phyloP scores from a whole-genome alignment of 108 stramenopile genomes.

The Nitzschia inconspicua region DNA sequence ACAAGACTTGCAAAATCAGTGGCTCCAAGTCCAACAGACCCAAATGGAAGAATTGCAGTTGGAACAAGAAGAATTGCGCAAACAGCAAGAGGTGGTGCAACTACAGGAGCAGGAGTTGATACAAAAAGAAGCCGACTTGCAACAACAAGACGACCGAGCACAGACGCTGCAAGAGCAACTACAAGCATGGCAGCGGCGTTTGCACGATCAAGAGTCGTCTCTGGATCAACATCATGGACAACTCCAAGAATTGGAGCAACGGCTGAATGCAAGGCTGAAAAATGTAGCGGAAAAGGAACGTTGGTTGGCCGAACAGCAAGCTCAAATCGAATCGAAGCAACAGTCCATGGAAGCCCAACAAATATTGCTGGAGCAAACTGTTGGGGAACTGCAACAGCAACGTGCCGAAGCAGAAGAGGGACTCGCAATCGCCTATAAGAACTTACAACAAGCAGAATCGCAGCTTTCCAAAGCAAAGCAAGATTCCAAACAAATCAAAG shows the following conservation, averaged over 20 bases:
- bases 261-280: neutral
- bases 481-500: conserved; percentile 32
- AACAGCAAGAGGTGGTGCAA: conserved; percentile 7
- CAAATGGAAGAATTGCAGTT: conserved; percentile 29
- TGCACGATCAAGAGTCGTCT: neutral
- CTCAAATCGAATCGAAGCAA: neutral
- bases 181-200: neutral
- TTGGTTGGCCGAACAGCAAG: conserved; percentile 9
- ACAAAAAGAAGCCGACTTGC: neutral
- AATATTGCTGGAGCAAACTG: conserved; percentile 24
- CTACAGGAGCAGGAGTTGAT: neutral
- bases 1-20: conserved; percentile 30
- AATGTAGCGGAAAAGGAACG: conserved; percentile 11
- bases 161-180: conserved; percentile 3
- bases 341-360: conserved; percentile 19
- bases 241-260: conserved; percentile 5
- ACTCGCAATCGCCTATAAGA: conserved; percentile 15
- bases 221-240: conserved; percentile 17
- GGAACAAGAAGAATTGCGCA: conserved; percentile 16
- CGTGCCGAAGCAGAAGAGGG: conserved; percentile 24
- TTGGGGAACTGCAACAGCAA: conserved; percentile 23
- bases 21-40: conserved; percentile 25
- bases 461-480: conserved; percentile 7
- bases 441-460: conserved; percentile 17
- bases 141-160: neutral